Percentiles rank a stretch among this genome's conserved stretches.
phyloP scores from a whole-genome alignment of 2,329 filamentous ascomycete species.

The Aciculosporium take region DNA sequence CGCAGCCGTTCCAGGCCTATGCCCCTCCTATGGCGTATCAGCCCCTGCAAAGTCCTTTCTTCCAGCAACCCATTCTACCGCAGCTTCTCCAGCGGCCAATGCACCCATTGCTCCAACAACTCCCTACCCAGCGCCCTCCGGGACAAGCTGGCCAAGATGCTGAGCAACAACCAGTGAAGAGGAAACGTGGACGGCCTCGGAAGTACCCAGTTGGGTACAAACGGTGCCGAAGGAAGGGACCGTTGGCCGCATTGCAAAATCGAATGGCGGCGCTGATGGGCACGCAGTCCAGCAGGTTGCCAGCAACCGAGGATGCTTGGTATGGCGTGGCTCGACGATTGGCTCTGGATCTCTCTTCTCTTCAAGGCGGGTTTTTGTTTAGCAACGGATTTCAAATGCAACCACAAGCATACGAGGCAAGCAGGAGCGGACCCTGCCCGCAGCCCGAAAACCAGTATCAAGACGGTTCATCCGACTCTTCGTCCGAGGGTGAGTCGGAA shows the following conservation, averaged over 20 bases:
- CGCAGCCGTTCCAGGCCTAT: slow-evolving; percentile 5
- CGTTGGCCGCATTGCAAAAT: slow-evolving; percentile 3
- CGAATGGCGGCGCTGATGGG: slow-evolving; percentile 5
- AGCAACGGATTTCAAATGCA: slow-evolving; percentile 3
- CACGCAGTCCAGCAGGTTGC: slow-evolving; percentile 1
- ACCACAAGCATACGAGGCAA: not conserved
- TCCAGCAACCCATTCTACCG: slow-evolving; percentile 1
- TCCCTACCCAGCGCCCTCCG: not conserved
- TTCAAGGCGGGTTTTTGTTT: slow-evolving; percentile 6
- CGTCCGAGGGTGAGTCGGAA: not conserved
- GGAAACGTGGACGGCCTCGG: slow-evolving; percentile 12
- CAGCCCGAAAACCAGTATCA: not conserved
- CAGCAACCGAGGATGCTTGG: slow-evolving; percentile 9
- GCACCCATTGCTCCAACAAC: slow-evolving; percentile 4
- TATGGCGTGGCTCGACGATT: slow-evolving; percentile 7
- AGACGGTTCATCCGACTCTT: not conserved
- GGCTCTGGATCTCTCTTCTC: slow-evolving; percentile 6
- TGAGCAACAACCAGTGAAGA: slow-evolving; percentile 6
- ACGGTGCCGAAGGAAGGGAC: slow-evolving; percentile 2
- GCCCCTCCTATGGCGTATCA: slow-evolving; percentile 2
- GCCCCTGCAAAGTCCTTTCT: slow-evolving; percentile 1
- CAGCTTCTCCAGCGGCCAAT: not conserved
- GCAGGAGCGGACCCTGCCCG: not conserved
- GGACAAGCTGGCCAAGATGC: not conserved
- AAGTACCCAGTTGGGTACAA: slow-evolving; percentile 7